Evolutionary conservation across 768 basidiomycete species (phyloP).

Genomic region (Leucogyrophana mollusca): DNA sequence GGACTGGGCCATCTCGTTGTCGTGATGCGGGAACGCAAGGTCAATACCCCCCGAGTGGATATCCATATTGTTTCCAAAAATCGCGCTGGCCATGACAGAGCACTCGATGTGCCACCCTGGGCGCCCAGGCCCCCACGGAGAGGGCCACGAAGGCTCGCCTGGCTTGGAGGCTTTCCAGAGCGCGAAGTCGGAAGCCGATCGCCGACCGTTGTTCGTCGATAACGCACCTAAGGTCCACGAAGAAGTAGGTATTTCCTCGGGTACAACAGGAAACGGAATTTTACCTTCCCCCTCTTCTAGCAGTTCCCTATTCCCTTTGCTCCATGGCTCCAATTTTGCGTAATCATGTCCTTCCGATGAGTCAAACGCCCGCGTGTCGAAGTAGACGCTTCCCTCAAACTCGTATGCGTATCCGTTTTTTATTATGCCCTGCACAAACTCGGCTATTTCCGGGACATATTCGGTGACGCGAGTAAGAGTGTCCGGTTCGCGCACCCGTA

Average conservation of each 20-base stretch:
- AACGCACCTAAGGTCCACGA: conserved; percentile 47
- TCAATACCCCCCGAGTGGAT: conserved; percentile 98
- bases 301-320: conserved; percentile 87
- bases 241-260: neutral
- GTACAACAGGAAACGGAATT: conserved; percentile 8
- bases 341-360: conserved; percentile 75
- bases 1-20: conserved; percentile 97
- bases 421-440: conserved; percentile 83
- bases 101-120: conserved; percentile 99
- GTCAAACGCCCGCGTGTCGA: conserved; percentile 85
- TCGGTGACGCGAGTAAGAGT: conserved; percentile 94
- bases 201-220: conserved; percentile 57
- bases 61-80: conserved; percentile 90
- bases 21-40: conserved; percentile 98
- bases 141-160: conserved; percentile 95
- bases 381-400: conserved; percentile 85
- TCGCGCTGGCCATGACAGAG: conserved; percentile 94
- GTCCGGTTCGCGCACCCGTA: conserved; percentile 85
- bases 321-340: conserved; percentile 95
- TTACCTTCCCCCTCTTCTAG: conserved; percentile 91
- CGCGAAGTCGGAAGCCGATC: conserved; percentile 91
- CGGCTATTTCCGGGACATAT: conserved; percentile 92
- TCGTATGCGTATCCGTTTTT: conserved; percentile 78
- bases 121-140: conserved; percentile 92
- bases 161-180: conserved; percentile 97